Base-by-base conservation (phyloP, 768 basidiomycete genomes). In the Kwoniella pini region DNA sequence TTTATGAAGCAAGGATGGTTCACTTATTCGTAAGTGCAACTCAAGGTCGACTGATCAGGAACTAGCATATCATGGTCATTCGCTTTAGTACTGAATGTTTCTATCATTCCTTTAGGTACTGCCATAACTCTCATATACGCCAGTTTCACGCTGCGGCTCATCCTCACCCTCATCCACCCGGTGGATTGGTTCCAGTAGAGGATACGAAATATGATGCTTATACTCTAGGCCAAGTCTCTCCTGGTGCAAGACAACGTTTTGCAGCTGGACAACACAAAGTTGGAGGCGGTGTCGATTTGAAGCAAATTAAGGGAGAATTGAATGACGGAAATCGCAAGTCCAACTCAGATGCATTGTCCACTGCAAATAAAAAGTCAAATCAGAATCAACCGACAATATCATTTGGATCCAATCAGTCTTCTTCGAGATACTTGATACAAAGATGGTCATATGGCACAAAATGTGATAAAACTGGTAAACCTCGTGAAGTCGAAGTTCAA, bases 401-500 rank as follows among this genome's bases (percentile, higher is more conserved):
- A 0, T 64, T 63, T 49, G 69, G 70, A 2, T 52, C 57, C 13
- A 50, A 53, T 4, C 52, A 64, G 5, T 86, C 82, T n/a, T 82
- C 90, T 50, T 82, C 90, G 36, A 86, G 88, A 49, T 99, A 98
- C 80, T 87, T 99, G 50, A 88, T 91, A 11, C 92, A 96, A 54
- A 50, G 54, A 39, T 80, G 79, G 79, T 64, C 65, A 17, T 71
- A 76, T 39, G 96, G 96, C 19, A 95, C 91, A 4, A 78, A 85
- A 50, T 99, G 96, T 79, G 95, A 97, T 80, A 93, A 90, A 82
- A 94, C 91, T 2, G 88, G 88, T 13, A 84, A 84, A 79, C 83
- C 83, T 56, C 87, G 96, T 62, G 90, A 91, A 81, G 88, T 94
- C 42, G 94, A 99, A 82, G 87, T 99, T 30, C 96, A 99, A 90